Base-by-base conservation (phyloP, 1,139 yeast species). In the Candida sanyaensis region DNA sequence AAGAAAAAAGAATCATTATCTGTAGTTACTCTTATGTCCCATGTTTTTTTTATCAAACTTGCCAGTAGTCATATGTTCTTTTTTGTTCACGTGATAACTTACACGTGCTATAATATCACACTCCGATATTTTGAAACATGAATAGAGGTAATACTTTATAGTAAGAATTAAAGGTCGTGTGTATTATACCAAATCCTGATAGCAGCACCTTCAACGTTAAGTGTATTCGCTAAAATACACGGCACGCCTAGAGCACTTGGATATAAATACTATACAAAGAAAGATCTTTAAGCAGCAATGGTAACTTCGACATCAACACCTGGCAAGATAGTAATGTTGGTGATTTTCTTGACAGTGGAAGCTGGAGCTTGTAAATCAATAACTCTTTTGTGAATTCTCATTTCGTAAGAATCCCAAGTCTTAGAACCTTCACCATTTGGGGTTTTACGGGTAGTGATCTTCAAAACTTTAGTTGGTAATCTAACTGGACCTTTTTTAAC, bases 381-480 rank as follows among this genome's bases (percentile, higher is more conserved):
- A 77, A 90, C 87, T 82, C 99, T 92, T 95, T 95, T 95, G 97
- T 95, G 99, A 84, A 95, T 91, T 87, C 98, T 91, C 96, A 95
- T 89, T 84, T 95, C 99, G 78, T 86, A 95, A 69, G 96, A 81
- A 77, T 95, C 99, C 97, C 97, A 95, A 69, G 99, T 95, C 92
- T 95, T 93, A 69, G 99, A 93, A 92, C 99, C 99, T 84, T 95
- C 98, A 92, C 99, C 99, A 79, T 95, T 95, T 71, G 99, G 99
- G 73, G 99, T 87, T 91, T 95, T 95, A 89, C 99, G 92, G 88
- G 99, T 93, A 82, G 96, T 85, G 82, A 95, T 85, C 81, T 88
- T 91, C 74, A 95, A 88, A 66, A 88, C 96, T 88, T 92, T 95
- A 80, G 99, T 95, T 82, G 99, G 99, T 83, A 95, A 81, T 88